Evolutionary conservation across 2,329 filamentous ascomycete genomes (phyloP).

Genomic region (Leptodontidium sp.): DNA sequence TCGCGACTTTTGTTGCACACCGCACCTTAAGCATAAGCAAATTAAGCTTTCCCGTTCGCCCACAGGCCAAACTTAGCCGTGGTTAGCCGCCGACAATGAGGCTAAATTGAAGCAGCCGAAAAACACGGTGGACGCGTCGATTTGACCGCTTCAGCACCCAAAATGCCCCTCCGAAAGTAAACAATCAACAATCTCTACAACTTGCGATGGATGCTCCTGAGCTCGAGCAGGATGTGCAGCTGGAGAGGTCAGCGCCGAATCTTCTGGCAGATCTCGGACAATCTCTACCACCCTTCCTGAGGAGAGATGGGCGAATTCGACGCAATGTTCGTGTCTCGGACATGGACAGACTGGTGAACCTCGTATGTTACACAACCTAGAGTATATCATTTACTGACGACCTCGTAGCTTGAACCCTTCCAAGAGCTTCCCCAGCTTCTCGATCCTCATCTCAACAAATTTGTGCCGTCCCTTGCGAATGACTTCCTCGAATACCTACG

Average conservation of each 20-base stretch:
- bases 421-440: conserved; percentile 95
- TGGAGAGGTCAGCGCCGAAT: conserved; percentile 67
- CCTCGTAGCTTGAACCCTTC: conserved; percentile 75
- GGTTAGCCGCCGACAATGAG: neutral
- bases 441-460: conserved; percentile 79
- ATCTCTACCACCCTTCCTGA: conserved; percentile 60
- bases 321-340: conserved; percentile 60
- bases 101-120: neutral
- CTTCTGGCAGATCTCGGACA: conserved; percentile 66
- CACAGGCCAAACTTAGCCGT: conserved; percentile 5
- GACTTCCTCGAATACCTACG: conserved; percentile 76
- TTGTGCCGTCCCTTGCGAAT: conserved; percentile 78
- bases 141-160: neutral
- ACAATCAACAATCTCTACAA: conserved; percentile 8
- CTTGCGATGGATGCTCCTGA: conserved; percentile 65
- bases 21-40: conserved; percentile 36
- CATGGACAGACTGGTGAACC: conserved; percentile 55
- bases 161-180: conserved; percentile 13
- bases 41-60: conserved; percentile 32
- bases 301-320: conserved; percentile 56
- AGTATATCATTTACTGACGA: neutral
- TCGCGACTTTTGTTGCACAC: conserved; percentile 35
- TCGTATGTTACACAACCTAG: conserved; percentile 48
- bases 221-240: conserved; percentile 66
- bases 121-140: neutral